A percentile compares a stretch with the other conserved stretches of the same genome.
Evolutionary conservation across 352 stramenopile species (phyloP).

Genomic region (Globisporangium radiosum): DNA sequence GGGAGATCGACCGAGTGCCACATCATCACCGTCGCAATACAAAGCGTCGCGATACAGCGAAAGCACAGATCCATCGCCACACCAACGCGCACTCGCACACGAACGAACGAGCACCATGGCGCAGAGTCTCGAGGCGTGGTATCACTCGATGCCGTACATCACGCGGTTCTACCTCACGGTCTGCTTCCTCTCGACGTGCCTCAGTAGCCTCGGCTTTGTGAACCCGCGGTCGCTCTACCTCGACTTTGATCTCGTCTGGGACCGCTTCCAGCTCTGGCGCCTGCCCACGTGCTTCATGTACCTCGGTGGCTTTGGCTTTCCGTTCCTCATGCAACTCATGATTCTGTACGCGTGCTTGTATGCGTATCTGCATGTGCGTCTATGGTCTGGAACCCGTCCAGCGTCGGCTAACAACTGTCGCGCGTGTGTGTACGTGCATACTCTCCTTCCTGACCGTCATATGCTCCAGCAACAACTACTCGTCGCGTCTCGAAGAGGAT

Average conservation of each 20-base stretch:
- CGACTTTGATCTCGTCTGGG: constrained; percentile 81
- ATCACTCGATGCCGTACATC: constrained; percentile 78
- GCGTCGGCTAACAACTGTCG: not conserved
- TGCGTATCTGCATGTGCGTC: not conserved
- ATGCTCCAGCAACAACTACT: constrained; percentile 65
- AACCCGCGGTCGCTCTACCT: constrained; percentile 81
- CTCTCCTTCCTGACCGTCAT: not conserved
- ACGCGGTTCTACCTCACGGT: constrained; percentile 82
- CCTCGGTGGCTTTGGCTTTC: constrained; percentile 83
- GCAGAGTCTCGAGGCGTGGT: constrained; percentile 77
- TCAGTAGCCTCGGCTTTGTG: constrained; percentile 73
- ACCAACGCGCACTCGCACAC: not conserved
- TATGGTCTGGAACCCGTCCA: not conserved
- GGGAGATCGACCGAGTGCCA: not conserved
- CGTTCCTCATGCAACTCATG: constrained; percentile 89
- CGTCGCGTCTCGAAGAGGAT: constrained; percentile 74
- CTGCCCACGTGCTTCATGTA: constrained; percentile 87
- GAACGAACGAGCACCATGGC: constrained; percentile 34
- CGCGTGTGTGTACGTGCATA: not conserved
- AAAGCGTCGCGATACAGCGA: not conserved
- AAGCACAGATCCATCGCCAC: not conserved
- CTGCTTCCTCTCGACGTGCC: constrained; percentile 75
- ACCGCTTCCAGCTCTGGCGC: constrained; percentile 86
- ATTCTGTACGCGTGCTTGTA: constrained; percentile 55
- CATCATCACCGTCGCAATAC: not conserved